Evolutionary conservation across 208 protist genomes (phyloP).

Genomic region (Leishmania guyanensis): DNA sequence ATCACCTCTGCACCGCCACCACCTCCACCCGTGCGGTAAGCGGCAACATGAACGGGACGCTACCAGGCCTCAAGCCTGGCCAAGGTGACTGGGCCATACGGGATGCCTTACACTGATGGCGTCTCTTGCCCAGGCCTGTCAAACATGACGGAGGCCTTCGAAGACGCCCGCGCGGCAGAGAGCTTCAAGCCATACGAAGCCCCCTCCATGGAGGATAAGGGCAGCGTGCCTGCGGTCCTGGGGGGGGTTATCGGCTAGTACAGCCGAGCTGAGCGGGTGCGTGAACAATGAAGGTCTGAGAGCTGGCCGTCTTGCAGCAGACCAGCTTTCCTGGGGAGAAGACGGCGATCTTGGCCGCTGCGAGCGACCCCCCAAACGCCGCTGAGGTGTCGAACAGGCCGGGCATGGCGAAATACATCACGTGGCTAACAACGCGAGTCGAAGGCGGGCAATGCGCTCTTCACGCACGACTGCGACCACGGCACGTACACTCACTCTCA

Average conservation of each 20-base stretch:
- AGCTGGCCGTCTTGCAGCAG: conserved; percentile 66
- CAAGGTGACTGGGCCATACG: no score
- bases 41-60: conserved; percentile 37
- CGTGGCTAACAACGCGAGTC: conserved; percentile 66
- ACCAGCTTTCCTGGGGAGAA: conserved; percentile 49
- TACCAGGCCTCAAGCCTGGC: conserved; percentile 38
- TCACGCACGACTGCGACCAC: conserved; percentile 87
- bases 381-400: conserved; percentile 49
- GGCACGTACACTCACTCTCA: conserved; percentile 59
- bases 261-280: conserved; percentile 66
- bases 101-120: no score
- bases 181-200: conserved; percentile 53
- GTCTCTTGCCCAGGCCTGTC: conserved; percentile 27
- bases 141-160: conserved; percentile 50
- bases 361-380: conserved; percentile 44
- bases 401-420: conserved; percentile 78
- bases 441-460: conserved; percentile 77
- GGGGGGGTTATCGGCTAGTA: conserved; percentile 25
- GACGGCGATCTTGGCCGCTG: conserved; percentile 74
- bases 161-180: conserved; percentile 36
- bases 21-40: conserved; percentile 22
- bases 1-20: conserved; percentile 28
- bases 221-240: conserved; percentile 55
- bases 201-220: conserved; percentile 25
- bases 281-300: conserved; percentile 68